Conservation (phyloP, 306 rosid genomes). For the Cicer yamashitae region DNA sequence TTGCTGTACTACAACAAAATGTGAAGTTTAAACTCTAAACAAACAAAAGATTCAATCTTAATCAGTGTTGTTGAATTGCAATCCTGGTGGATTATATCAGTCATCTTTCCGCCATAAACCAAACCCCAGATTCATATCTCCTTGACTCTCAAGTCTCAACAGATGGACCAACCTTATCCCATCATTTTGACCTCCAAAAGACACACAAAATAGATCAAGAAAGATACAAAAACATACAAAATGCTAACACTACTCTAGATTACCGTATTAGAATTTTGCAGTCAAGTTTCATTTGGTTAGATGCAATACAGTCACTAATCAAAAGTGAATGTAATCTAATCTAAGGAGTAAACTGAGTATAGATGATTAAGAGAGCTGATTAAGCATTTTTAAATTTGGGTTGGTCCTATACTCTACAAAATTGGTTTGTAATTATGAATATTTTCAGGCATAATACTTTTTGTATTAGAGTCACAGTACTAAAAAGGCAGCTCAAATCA, state of each 20-base stretch:
- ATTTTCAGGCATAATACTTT: no score
- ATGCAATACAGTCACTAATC: background rate
- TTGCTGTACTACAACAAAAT: background rate
- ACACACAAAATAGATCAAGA: conserved; percentile 3
- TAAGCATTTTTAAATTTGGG: no score
- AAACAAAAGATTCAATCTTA: background rate
- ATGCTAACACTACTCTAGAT: background rate
- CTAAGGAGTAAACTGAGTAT: background rate
- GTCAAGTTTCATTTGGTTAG: no score
- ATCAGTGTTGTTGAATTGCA: background rate
- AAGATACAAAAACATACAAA: background rate
- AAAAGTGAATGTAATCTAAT: background rate
- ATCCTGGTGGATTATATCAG: background rate
- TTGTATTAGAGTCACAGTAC: no score
- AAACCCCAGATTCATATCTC: background rate
- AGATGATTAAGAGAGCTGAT: no score
- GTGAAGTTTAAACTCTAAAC: background rate
- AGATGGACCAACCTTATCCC: conserved; percentile 1
- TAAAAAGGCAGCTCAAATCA: no score
- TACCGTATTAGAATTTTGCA: no score
- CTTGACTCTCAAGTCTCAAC: no score
- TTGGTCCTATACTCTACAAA: no score
- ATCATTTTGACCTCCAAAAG: conserved; percentile 9
- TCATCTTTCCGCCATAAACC: background rate
- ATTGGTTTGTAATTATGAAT: no score